Evolutionary conservation across 129 eudicot species (phyloP), one percentile per base, ranked within the genome.

Genomic region (Pittosporum tobira): DNA sequence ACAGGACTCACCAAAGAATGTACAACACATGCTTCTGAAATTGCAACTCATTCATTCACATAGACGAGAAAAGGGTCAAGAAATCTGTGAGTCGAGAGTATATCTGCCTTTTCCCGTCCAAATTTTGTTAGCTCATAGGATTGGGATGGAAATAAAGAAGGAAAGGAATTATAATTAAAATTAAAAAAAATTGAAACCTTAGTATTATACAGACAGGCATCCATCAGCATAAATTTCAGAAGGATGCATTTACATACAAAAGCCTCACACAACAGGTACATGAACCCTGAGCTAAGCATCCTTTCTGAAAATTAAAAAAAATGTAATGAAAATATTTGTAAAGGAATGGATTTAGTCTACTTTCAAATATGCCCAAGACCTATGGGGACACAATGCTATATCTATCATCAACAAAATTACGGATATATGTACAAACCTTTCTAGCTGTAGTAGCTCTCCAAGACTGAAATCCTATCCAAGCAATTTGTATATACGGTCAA

Each of bases 401-500:
- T n/a, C n/a, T n/a, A n/a, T n/a, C n/a, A n/a, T n/a, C n/a, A n/a
- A n/a, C n/a, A n/a, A n/a, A 16, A 31, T 14, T 14, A 70, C 21
- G 3, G 37, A 21, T 6, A n/a, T n/a, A n/a, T 59, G 27, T 13
- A 51, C 72, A 29, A 81, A 77, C 96, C 88, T 78, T 76, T 55
- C 71, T 78, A 34, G 96, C 96, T 28, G 88, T 87, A n/a, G n/a
- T n/a, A 29, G 81, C 77, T 81, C 96, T 83, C 99, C 96, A 87
- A 18, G 96, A 87, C 62, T 84, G 89, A 51, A 87, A 91, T 40
- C 99, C 99, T 56, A 91, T 91, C 96, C 99, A 91, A 46, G 99
- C 84, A 75, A 87, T 93, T 66, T 87, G 59, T 93, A 96, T 48
- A 83, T 59, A 26, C 94, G 94, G 51, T 93, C 99, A 65, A 93